These are phyloP conservation scores for Coniella vitis DNA, from an alignment of 2,329 filamentous ascomycete species.

Conservation along the genomic window DNA sequence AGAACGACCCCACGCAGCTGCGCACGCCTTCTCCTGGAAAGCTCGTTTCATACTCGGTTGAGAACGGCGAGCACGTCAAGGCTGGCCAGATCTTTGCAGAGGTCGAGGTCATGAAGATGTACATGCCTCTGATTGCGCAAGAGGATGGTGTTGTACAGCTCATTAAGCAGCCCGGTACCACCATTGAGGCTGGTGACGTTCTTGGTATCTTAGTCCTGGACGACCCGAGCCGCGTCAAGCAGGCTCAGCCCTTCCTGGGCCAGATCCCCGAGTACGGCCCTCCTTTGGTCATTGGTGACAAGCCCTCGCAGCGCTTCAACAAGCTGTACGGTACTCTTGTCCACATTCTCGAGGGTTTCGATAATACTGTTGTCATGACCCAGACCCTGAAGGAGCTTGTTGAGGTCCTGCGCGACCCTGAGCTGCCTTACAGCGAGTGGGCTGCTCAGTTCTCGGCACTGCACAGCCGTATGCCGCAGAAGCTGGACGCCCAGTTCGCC, in stretches of 20 bases:
- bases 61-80: slow-evolving; percentile 88
- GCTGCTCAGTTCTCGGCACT: slow-evolving; percentile 90
- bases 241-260: slow-evolving; percentile 86
- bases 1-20: slow-evolving; percentile 97
- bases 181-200: slow-evolving; percentile 94
- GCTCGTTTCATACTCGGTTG: slow-evolving; percentile 94
- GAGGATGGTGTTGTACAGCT: slow-evolving; percentile 96
- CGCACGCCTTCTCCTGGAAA: slow-evolving; percentile 93
- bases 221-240: slow-evolving; percentile 93
- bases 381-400: slow-evolving; percentile 79
- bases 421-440: slow-evolving; percentile 95
- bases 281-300: slow-evolving; percentile 81
- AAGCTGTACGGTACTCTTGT: slow-evolving; percentile 70
- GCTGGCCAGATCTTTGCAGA: slow-evolving; percentile 92
- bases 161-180: slow-evolving; percentile 98
- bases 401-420: slow-evolving; percentile 80
- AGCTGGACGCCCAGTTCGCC: slow-evolving; percentile 74
- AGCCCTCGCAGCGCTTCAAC: slow-evolving; percentile 82
- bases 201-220: slow-evolving; percentile 95
- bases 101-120: slow-evolving; percentile 99
- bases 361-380: slow-evolving; percentile 96
- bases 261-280: slow-evolving; percentile 82
- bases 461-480: slow-evolving; percentile 95
- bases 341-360: slow-evolving; percentile 88
- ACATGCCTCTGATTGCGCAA: slow-evolving; percentile 93